Evolutionary conservation across 768 basidiomycete species (phyloP).

Genomic region (Panellus pusillus): DNA sequence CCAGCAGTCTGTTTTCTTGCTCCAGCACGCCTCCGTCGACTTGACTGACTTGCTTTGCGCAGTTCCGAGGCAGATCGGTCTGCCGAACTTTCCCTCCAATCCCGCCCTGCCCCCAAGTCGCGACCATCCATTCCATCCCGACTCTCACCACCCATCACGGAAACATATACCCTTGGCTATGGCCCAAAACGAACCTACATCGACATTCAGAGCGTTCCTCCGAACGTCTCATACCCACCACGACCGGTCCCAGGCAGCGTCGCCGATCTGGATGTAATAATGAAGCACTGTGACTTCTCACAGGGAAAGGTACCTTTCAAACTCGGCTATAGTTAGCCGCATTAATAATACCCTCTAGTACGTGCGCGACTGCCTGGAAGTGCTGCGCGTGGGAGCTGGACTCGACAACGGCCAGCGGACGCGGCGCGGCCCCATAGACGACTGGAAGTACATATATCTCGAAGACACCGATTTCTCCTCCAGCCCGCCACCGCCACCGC

Average conservation of each 20-base stretch:
- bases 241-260: conserved; percentile 79
- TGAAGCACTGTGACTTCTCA: conserved; percentile 85
- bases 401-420: conserved; percentile 76
- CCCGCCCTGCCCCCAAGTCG: conserved; percentile 62
- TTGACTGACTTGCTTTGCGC: conserved; percentile 11
- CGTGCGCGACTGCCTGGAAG: conserved; percentile 94
- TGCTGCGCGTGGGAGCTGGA: conserved; percentile 81
- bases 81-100: conserved; percentile 57
- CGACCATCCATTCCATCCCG: conserved; percentile 48
- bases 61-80: conserved; percentile 68
- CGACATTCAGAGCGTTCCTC: conserved; percentile 58
- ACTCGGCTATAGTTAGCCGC: neutral
- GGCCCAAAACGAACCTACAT: conserved; percentile 79
- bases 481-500: conserved; percentile 25
- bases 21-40: neutral
- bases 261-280: conserved; percentile 85
- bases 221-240: conserved; percentile 76
- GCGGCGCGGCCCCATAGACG: conserved; percentile 68
- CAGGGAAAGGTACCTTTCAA: conserved; percentile 54
- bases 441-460: conserved; percentile 81
- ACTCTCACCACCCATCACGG: conserved; percentile 42
- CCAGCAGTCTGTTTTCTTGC: conserved; percentile 52
- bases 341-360: conserved; percentile 49
- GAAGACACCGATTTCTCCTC: conserved; percentile 42
- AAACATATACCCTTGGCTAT: conserved; percentile 57